Conservation (phyloP, 2,329 filamentous ascomycete species). For the Talaromyces albobiverticillius region DNA sequence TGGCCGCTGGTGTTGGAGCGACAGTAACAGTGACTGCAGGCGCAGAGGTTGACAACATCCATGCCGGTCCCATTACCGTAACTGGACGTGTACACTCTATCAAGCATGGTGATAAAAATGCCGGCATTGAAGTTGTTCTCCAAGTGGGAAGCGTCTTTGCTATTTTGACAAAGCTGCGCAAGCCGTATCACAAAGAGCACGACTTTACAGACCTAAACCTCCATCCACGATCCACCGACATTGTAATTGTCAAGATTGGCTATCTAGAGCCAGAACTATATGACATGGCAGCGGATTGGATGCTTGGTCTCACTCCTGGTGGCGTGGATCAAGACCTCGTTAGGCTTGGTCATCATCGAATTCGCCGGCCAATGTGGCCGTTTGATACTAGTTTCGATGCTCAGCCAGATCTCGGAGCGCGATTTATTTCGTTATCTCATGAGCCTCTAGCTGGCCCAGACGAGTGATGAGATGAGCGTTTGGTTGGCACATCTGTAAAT, state of each 20-base stretch:
- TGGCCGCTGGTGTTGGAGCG: constrained; percentile 46
- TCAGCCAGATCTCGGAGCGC: constrained; percentile 34
- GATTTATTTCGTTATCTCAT: constrained; percentile 34
- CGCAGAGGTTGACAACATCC: constrained; percentile 49
- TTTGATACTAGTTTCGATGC: constrained; percentile 38
- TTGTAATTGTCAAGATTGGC: constrained; percentile 57
- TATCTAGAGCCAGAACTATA: constrained; percentile 56
- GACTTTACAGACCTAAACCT: constrained; percentile 53
- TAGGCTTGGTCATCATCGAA: constrained; percentile 48
- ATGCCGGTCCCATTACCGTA: constrained; percentile 50
- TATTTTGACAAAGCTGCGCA: constrained; percentile 52
- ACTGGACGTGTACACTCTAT: constrained; percentile 52
- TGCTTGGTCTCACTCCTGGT: constrained; percentile 53
- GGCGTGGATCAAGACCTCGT: constrained; percentile 54
- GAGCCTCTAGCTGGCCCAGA: constrained; percentile 12
- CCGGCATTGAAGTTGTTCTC: constrained; percentile 49
- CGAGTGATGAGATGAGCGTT: background rate
- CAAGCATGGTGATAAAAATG: constrained; percentile 50
- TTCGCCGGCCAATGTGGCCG: constrained; percentile 51
- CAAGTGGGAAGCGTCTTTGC: constrained; percentile 51
- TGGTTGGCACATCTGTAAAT: constrained; percentile 1
- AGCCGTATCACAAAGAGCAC: constrained; percentile 53
- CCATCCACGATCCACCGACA: constrained; percentile 44
- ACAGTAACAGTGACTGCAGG: constrained; percentile 52
- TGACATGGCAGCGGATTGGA: constrained; percentile 54